Percentiles rank a stretch among this genome's conserved stretches.
Evolutionary conservation across 176 grass and related monocot species (phyloP).

Genomic region (Cenchrus fungigraminus): DNA sequence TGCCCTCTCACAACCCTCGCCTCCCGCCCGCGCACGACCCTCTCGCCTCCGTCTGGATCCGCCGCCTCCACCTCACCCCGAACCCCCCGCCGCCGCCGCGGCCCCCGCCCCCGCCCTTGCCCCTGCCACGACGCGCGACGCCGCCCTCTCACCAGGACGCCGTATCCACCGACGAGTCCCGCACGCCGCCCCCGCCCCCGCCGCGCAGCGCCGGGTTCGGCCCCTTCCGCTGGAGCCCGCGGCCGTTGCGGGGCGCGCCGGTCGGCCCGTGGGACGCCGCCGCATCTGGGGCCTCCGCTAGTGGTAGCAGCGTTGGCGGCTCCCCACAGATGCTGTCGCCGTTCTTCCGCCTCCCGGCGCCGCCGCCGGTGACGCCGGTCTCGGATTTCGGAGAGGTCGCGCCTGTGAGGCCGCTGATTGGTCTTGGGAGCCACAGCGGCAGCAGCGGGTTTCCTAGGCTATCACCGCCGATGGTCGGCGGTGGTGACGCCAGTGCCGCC

Average conservation of each 20-base stretch:
- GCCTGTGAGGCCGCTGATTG: conserved; percentile 25
- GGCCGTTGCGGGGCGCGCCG: conserved; percentile 31
- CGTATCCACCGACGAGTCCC: conserved; percentile 45
- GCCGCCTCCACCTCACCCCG: conserved; percentile 55
- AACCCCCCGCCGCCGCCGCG: neutral
- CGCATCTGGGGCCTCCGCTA: neutral
- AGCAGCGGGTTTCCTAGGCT: neutral
- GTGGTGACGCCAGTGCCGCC: neutral
- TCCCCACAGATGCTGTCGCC: conserved; percentile 40
- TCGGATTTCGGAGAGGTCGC: conserved; percentile 11
- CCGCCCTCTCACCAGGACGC: conserved; percentile 18
- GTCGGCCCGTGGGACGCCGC: neutral
- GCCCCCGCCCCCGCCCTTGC: neutral
- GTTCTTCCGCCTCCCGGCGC: conserved; percentile 54
- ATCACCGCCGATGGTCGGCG: neutral
- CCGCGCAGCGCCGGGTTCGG: conserved; percentile 35
- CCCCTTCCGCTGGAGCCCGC: conserved; percentile 40
- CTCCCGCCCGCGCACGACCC: conserved; percentile 31
- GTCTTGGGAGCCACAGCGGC: conserved; percentile 13
- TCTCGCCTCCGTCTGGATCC: conserved; percentile 63
- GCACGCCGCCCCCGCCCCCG: conserved; percentile 19
- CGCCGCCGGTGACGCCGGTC: neutral
- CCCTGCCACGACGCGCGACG: neutral
- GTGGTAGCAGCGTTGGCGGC: neutral
- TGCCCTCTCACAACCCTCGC: neutral